phyloP scores from a whole-genome alignment of 202 grass and related monocot species.

The Bolboschoenoplectus hybrid region DNA sequence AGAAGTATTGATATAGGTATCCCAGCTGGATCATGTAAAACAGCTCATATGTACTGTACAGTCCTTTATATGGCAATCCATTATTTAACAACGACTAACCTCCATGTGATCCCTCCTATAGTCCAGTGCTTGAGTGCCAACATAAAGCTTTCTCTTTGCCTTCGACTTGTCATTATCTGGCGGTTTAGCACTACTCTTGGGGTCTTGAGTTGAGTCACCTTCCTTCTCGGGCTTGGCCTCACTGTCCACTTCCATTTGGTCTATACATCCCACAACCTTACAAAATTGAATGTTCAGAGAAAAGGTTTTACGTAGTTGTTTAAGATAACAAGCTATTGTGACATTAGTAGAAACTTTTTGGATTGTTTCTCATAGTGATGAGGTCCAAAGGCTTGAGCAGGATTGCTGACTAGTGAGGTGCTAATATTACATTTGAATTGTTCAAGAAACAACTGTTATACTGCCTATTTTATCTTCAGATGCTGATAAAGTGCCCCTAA shows the following conservation, averaged over 20 bases:
- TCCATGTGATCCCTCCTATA: slow-evolving; percentile 97
- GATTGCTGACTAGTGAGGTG: not conserved
- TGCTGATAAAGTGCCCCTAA: not conserved
- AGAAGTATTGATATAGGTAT: not conserved
- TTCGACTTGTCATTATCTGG: slow-evolving; percentile 75
- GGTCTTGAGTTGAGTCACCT: slow-evolving; percentile 63
- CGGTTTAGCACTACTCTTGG: slow-evolving; percentile 72
- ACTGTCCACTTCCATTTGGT: slow-evolving; percentile 58
- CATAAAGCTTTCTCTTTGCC: slow-evolving; percentile 78
- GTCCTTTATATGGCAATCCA: slow-evolving; percentile 20
- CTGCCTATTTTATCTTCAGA: not conserved
- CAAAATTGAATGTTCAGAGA: slow-evolving; percentile 21
- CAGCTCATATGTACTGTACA: slow-evolving; percentile 10
- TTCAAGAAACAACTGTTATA: not conserved
- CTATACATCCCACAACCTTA: slow-evolving; percentile 88
- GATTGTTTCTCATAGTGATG: not conserved
- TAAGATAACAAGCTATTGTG: not conserved
- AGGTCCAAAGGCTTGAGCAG: not conserved
- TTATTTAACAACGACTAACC: slow-evolving; percentile 49
- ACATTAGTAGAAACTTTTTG: not conserved
- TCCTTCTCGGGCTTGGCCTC: slow-evolving; percentile 80
- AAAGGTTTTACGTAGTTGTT: not conserved
- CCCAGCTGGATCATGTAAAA: not conserved
- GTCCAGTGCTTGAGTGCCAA: slow-evolving; percentile 84
- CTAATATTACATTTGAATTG: slow-evolving; percentile 6